A percentile compares a stretch with the other conserved stretches of the same genome.
phyloP scores from a whole-genome alignment of 345 rosid species.

The Gynandropsis gynandra region DNA sequence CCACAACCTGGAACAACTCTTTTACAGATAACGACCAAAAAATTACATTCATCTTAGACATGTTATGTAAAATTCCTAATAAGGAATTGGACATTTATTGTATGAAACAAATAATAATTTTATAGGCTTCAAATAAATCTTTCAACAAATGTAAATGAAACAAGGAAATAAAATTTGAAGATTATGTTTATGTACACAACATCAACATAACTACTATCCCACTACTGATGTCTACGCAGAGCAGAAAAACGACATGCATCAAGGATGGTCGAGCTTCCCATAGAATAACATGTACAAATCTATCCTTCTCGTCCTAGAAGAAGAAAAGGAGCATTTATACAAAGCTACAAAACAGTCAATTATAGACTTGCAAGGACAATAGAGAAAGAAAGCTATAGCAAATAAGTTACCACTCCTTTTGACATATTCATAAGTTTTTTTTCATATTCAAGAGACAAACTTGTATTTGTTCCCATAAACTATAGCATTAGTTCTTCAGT shows the following conservation, averaged over 20 bases:
- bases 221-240: background rate
- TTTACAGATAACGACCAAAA: too few relatives aligned
- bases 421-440: slow-evolving; percentile 82
- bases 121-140: too few relatives aligned
- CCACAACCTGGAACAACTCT: too few relatives aligned
- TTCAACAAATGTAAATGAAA: too few relatives aligned
- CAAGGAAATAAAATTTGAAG: too few relatives aligned
- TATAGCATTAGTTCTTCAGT: slow-evolving; percentile 96
- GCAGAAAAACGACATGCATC: background rate
- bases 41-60: too few relatives aligned
- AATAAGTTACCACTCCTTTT: slow-evolving; percentile 16
- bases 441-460: slow-evolving; percentile 55
- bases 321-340: slow-evolving; percentile 14
- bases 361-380: background rate
- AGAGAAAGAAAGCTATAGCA: slow-evolving; percentile 1
- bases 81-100: too few relatives aligned
- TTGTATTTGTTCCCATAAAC: slow-evolving; percentile 91
- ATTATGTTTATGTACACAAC: too few relatives aligned
- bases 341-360: background rate
- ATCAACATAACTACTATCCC: too few relatives aligned
- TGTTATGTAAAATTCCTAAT: too few relatives aligned
- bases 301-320: slow-evolving; percentile 70
- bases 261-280: slow-evolving; percentile 86
- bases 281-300: slow-evolving; percentile 84
- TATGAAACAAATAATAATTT: too few relatives aligned